phyloP scores from a whole-genome alignment of 768 basidiomycete genomes.

The Trametopsis cervina region DNA sequence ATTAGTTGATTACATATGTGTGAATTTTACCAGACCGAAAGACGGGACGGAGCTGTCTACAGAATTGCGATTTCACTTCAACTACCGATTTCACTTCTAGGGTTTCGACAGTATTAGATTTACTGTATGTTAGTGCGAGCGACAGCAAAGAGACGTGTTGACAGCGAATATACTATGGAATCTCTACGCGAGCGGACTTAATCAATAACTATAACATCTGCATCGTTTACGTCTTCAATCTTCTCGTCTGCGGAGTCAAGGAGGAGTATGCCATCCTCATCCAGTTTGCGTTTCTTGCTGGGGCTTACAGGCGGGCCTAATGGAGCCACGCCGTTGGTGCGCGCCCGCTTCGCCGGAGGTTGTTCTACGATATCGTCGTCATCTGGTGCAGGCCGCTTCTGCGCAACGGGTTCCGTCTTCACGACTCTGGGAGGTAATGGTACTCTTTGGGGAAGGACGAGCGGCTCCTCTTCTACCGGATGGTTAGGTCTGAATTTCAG shows the following conservation, averaged over 20 bases:
- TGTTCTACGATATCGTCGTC: constrained; percentile 33
- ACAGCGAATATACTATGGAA: not conserved
- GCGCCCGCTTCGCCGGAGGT: constrained; percentile 51
- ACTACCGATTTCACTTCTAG: not conserved
- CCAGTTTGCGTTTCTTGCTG: constrained; percentile 57
- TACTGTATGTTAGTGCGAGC: not conserved
- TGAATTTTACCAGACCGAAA: too few relatives aligned
- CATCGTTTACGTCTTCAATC: constrained; percentile 39
- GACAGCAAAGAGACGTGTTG: not conserved
- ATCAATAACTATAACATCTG: constrained; percentile 52
- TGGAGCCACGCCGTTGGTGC: constrained; percentile 23
- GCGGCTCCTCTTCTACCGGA: constrained; percentile 39
- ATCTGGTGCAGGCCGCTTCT: constrained; percentile 50
- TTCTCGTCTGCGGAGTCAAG: constrained; percentile 51
- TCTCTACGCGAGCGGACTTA: constrained; percentile 13
- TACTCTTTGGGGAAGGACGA: constrained; percentile 59
- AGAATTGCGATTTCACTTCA: too few relatives aligned
- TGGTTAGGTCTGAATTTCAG: constrained; percentile 47
- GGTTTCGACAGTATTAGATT: not conserved
- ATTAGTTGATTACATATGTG: too few relatives aligned
- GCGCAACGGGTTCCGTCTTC: constrained; percentile 25
- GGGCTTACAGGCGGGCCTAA: constrained; percentile 35
- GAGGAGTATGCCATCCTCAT: constrained; percentile 69
- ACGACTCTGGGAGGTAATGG: constrained; percentile 45
- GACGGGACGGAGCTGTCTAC: too few relatives aligned